Evolutionary conservation across 1,284 basidiomycete genomes (phyloP), one percentile per base, ranked within the genome.

Genomic region (Apiotrichum akiyoshidainum): DNA sequence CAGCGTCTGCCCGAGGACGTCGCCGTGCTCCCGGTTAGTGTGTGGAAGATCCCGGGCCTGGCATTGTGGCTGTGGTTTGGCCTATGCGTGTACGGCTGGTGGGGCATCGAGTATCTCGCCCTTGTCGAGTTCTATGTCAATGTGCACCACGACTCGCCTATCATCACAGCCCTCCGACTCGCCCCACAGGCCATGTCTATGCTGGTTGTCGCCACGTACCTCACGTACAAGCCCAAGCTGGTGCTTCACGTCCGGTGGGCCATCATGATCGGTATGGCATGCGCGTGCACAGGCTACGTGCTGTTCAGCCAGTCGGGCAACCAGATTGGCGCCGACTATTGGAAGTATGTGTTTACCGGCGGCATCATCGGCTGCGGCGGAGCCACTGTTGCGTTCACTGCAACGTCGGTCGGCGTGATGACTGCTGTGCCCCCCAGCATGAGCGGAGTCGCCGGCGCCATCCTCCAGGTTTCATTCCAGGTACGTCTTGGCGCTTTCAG

Each of bases 41-140:
- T 64, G 19, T 79, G 75, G 75, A 61, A 61, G 37, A 67, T 75
- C 26, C 70, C 65, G 37, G 77, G 78, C 61, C 63, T 79, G 33
- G 64, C 68, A 16, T 21, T 74, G 6, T 61, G 72, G 45, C 66
- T 74, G 52, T 52, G 70, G 33, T 67, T 77, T 33, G 65, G 67
- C 1, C 57, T 74, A 21, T 62, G 64, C 41, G 65, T 70, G 40
- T 75, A 72, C 60, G 60, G 64, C 0, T 78, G 73, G 72, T 76
- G 72, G 72, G 61, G 65, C 5, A 52, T 65, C 44, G 60, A 59
- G 55, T 59, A 60, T 35, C 41, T 68, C 31, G 52, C 63, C 9
- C 44, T 65, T 14, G 50, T 68, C 52, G 68, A 70, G 62, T 46
- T 53, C 3, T 71, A 62, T 42, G 51, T 59, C 39, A 45, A 16